These are phyloP conservation scores for Ceratocystis colombiana DNA, from an alignment of 2,329 filamentous ascomycete genomes.

Conservation along the genomic window DNA sequence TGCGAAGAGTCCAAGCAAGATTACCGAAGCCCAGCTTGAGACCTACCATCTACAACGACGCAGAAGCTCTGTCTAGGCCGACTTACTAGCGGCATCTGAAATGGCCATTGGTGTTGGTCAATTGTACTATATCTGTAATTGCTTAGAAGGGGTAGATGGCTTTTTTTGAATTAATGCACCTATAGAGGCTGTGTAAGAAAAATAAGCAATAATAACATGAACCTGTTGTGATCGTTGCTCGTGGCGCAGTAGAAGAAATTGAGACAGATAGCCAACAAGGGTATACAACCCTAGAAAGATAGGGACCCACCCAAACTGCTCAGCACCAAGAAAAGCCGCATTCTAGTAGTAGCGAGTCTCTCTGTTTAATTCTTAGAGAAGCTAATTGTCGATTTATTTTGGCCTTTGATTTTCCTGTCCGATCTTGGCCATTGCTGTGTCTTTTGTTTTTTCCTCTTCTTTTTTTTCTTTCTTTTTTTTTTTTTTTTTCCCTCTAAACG, in stretches of 20 bases:
- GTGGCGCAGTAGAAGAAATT: not conserved
- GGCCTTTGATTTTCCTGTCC: not conserved
- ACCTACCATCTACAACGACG: conserved; percentile 39
- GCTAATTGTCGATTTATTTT: not conserved
- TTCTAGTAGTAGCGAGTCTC: conserved; percentile 9
- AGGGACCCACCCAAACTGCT: conserved; percentile 13
- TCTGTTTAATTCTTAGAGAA: not conserved
- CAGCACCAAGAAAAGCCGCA: conserved; percentile 19
- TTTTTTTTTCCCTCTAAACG: not conserved
- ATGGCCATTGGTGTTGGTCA: conserved; percentile 10
- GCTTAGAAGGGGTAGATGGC: not conserved
- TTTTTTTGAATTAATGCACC: not conserved
- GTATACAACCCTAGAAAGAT: not conserved
- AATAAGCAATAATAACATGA: not conserved
- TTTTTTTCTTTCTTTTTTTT: not conserved
- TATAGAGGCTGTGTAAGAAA: conserved; percentile 9
- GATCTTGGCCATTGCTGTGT: not conserved
- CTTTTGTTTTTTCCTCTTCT: not conserved
- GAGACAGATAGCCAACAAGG: not conserved
- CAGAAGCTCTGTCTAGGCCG: not conserved
- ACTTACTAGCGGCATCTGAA: not conserved
- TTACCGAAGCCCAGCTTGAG: conserved; percentile 48
- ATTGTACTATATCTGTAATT: conserved; percentile 5
- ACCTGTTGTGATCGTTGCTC: not conserved
- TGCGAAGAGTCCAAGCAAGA: conserved; percentile 62